Evolutionary conservation across 2,329 filamentous ascomycete genomes (phyloP).

Genomic region (Penicillium crustosum): DNA sequence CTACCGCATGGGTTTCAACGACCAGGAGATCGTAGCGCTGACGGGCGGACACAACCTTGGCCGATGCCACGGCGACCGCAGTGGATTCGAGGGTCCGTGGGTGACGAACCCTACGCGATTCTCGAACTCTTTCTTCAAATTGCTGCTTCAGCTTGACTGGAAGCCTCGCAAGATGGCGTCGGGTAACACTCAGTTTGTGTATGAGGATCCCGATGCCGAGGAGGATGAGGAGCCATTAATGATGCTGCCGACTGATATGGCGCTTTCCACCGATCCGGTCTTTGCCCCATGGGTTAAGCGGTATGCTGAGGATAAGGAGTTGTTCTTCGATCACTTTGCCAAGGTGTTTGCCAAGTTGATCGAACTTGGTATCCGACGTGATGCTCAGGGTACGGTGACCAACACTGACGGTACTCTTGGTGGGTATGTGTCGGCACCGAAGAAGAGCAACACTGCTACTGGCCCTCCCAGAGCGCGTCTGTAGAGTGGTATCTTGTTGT

Average conservation of each 20-base stretch:
- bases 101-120: constrained; percentile 60
- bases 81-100: constrained; percentile 60
- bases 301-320: constrained; percentile 61
- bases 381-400: constrained; percentile 52
- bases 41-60: constrained; percentile 59
- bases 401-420: constrained; percentile 59
- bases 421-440: constrained; percentile 58
- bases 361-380: constrained; percentile 60
- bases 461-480: constrained; percentile 32
- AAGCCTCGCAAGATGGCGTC: constrained; percentile 54
- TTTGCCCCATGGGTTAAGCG: constrained; percentile 59
- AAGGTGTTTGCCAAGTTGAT: constrained; percentile 61
- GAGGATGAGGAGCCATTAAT: constrained; percentile 57
- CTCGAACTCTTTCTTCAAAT: constrained; percentile 58
- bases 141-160: constrained; percentile 55
- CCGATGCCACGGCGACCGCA: constrained; percentile 56
- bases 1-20: constrained; percentile 61
- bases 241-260: constrained; percentile 67
- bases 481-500: constrained; percentile 15
- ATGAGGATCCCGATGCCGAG: constrained; percentile 56
- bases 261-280: constrained; percentile 53
- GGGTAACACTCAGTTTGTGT: constrained; percentile 59
- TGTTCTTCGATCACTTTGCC: constrained; percentile 62
- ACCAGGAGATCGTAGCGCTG: constrained; percentile 60
- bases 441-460: constrained; percentile 50